Conservation (phyloP, 176 grass and related monocot species). For the Juncus effusus region DNA sequence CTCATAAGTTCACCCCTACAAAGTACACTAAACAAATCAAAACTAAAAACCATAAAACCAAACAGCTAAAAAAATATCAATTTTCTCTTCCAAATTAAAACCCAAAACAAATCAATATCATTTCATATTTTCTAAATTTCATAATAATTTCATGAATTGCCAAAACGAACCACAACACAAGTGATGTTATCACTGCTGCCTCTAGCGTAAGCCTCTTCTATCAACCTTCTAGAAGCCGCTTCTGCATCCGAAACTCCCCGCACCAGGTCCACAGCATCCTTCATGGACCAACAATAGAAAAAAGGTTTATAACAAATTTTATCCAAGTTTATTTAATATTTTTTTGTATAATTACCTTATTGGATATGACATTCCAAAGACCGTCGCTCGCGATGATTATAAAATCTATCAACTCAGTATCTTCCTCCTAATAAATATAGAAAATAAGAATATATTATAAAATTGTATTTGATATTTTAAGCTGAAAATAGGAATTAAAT, state of each 20-base stretch:
- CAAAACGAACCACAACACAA: constrained; percentile 38
- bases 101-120: no score
- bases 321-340: background rate
- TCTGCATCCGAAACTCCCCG: constrained; percentile 31
- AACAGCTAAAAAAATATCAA: no score
- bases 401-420: constrained; percentile 34
- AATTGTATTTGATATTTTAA: no score
- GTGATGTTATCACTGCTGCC: constrained; percentile 48
- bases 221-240: constrained; percentile 35
- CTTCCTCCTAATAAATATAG: constrained; percentile 31
- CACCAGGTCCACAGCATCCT: constrained; percentile 41
- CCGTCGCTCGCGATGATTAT: constrained; percentile 47
- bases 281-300: background rate
- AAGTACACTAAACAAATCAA: no score
- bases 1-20: no score
- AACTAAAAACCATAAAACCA: no score
- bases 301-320: background rate
- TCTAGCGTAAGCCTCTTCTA: constrained; percentile 39
- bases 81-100: no score
- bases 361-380: constrained; percentile 44
- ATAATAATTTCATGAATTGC: background rate
- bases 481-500: no score
- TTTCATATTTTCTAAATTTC: no score
- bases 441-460: background rate
- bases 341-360: constrained; percentile 29